A percentile compares a stretch with the other conserved stretches of the same genome.
phyloP scores from a whole-genome alignment of 2,329 filamentous ascomycete species.

The Microsporum audouinii region DNA sequence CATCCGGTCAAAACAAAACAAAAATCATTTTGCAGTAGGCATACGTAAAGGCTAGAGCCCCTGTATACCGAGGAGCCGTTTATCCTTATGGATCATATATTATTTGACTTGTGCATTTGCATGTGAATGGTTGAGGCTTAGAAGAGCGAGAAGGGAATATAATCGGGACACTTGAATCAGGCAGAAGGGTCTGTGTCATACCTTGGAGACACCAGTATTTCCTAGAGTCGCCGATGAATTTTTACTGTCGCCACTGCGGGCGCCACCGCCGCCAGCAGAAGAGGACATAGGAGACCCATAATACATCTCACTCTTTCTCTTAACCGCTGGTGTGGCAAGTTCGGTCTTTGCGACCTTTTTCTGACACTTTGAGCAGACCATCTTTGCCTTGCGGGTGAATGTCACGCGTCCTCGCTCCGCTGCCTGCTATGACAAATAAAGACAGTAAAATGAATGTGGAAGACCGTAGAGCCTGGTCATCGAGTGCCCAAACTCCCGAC shows the following conservation, averaged over 20 bases:
- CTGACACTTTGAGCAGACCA: conserved; percentile 56
- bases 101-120: not conserved
- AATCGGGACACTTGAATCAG: not conserved
- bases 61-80: not conserved
- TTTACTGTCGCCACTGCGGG: conserved; percentile 29
- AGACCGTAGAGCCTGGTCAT: too few relatives aligned
- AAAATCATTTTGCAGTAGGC: not conserved
- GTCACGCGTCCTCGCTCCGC: not conserved
- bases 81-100: not conserved
- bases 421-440: not conserved
- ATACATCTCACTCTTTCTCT: conserved; percentile 57
- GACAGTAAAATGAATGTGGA: not conserved
- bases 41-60: not conserved
- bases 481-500: not conserved
- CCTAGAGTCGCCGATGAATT: conserved; percentile 44
- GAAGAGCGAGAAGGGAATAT: not conserved
- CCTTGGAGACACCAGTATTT: conserved; percentile 49
- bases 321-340: conserved; percentile 53
- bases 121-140: not conserved
- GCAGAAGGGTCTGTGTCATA: conserved; percentile 20
- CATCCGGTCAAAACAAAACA: not conserved
- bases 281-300: conserved; percentile 45
- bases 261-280: conserved; percentile 26
- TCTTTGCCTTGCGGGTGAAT: conserved; percentile 22
- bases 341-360: conserved; percentile 50